phyloP scores from a whole-genome alignment of 441 rosid species.

The Erysimum pusillum region DNA sequence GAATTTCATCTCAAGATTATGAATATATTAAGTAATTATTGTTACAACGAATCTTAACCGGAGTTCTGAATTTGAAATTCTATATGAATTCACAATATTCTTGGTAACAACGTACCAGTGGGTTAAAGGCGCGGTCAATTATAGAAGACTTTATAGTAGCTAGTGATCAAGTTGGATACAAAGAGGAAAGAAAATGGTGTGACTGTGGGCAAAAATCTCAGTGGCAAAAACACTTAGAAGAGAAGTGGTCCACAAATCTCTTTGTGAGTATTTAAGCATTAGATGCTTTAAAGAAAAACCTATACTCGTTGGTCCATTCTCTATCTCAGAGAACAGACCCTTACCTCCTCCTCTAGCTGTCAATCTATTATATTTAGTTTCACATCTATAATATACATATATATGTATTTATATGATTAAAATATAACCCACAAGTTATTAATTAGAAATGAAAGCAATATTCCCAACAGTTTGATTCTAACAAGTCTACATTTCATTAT shows the following conservation, averaged over 20 bases:
- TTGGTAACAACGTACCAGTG: slow-evolving; percentile 26
- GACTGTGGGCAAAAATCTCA: slow-evolving; percentile 56
- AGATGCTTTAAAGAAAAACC: slow-evolving; percentile 78
- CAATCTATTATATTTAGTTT: slow-evolving; percentile 44
- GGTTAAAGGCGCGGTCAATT: slow-evolving; percentile 33
- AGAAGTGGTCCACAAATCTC: slow-evolving; percentile 64
- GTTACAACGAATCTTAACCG: neutral
- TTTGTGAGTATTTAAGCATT: slow-evolving; percentile 52
- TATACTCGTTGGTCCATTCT: slow-evolving; percentile 82
- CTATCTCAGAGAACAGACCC: slow-evolving; percentile 48
- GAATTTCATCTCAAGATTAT: neutral
- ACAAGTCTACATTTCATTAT: slow-evolving; percentile 30
- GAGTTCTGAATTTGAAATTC: slow-evolving; percentile 9
- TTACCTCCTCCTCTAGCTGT: slow-evolving; percentile 50
- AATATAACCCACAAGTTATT: slow-evolving; percentile 4
- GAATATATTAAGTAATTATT: neutral
- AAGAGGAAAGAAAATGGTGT: slow-evolving; percentile 36
- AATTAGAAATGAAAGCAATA: slow-evolving; percentile 8
- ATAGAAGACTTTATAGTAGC: slow-evolving; percentile 38
- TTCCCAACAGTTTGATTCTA: slow-evolving; percentile 17
- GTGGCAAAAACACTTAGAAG: slow-evolving; percentile 55
- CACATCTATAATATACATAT: too few relatives aligned
- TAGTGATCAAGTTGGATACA: slow-evolving; percentile 39
- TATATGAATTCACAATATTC: slow-evolving; percentile 1
- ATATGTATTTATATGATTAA: neutral